phyloP scores from a whole-genome alignment of 805 yeast species.

The Suhomyces pyralidae region DNA sequence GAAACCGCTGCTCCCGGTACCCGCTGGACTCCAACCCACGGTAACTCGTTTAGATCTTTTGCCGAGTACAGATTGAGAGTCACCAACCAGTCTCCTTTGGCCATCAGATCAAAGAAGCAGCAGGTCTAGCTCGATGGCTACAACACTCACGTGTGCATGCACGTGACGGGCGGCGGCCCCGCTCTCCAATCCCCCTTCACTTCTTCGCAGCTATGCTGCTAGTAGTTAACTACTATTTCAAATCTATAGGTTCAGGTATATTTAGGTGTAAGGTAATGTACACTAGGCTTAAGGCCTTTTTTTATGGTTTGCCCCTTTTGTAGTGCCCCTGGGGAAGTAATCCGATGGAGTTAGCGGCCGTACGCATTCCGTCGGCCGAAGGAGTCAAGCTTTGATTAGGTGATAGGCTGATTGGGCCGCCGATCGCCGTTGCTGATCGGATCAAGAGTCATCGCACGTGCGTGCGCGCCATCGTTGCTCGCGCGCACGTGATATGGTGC shows the following conservation, averaged over 20 bases:
- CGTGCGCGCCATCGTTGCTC: not conserved
- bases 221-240: too few species aligned
- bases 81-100: conserved; percentile 41
- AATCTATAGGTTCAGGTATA: too few species aligned
- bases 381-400: not conserved
- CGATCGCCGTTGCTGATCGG: not conserved
- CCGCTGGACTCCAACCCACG: conserved; percentile 39
- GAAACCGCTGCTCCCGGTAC: conserved; percentile 16
- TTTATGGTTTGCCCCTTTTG: too few species aligned
- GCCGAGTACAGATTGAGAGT: conserved; percentile 45
- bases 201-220: not conserved
- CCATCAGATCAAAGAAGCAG: conserved; percentile 18
- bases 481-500: conserved; percentile 6
- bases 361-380: not conserved
- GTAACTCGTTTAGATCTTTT: conserved; percentile 40
- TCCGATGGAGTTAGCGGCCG: not conserved
- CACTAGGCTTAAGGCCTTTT: not conserved
- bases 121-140: not conserved
- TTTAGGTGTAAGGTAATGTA: not conserved
- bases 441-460: conserved; percentile 1
- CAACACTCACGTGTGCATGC: too few species aligned
- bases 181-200: not conserved
- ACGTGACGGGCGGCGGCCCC: not conserved
- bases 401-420: not conserved
- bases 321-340: not conserved